A percentile compares a stretch with the other conserved stretches of the same genome.
Evolutionary conservation across 352 stramenopile genomes (phyloP).

Genomic region (Globisporangium solare): DNA sequence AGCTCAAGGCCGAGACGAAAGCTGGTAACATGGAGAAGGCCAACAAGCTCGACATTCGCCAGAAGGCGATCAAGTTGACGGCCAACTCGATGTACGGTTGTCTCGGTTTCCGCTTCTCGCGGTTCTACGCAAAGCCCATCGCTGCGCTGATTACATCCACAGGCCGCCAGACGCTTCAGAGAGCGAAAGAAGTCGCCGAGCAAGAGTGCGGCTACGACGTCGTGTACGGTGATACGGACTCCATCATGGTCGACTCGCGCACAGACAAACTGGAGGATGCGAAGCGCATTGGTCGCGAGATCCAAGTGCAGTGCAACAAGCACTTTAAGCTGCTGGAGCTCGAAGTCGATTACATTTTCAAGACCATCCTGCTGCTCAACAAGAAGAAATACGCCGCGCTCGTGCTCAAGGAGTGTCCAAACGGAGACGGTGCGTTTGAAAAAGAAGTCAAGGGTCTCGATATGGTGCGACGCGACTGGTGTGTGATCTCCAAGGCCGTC

Average conservation of each 20-base stretch:
- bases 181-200: constrained; percentile 96
- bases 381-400: constrained; percentile 99
- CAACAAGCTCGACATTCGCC: constrained; percentile 96
- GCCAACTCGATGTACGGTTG: constrained; percentile 99
- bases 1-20: constrained; percentile 94
- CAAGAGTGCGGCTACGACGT: constrained; percentile 97
- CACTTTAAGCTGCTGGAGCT: constrained; percentile 99
- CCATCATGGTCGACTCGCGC: constrained; percentile 98
- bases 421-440: constrained; percentile 69
- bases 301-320: constrained; percentile 99
- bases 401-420: constrained; percentile 84
- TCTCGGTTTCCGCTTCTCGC: constrained; percentile 97
- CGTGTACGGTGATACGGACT: constrained; percentile 99
- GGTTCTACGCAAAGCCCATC: constrained; percentile 99
- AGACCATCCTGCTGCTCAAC: constrained; percentile 98
- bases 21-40: constrained; percentile 77
- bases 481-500: constrained; percentile 96
- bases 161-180: constrained; percentile 97
- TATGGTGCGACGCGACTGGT: constrained; percentile 98
- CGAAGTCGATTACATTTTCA: constrained; percentile 99
- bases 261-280: constrained; percentile 93
- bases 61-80: constrained; percentile 99
- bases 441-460: constrained; percentile 99
- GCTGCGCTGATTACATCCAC: constrained; percentile 98
- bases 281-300: constrained; percentile 91